A percentile compares a stretch with the other conserved stretches of the same genome.
phyloP scores from a whole-genome alignment of 2,329 filamentous ascomycete species.

The Fusarium continuum region DNA sequence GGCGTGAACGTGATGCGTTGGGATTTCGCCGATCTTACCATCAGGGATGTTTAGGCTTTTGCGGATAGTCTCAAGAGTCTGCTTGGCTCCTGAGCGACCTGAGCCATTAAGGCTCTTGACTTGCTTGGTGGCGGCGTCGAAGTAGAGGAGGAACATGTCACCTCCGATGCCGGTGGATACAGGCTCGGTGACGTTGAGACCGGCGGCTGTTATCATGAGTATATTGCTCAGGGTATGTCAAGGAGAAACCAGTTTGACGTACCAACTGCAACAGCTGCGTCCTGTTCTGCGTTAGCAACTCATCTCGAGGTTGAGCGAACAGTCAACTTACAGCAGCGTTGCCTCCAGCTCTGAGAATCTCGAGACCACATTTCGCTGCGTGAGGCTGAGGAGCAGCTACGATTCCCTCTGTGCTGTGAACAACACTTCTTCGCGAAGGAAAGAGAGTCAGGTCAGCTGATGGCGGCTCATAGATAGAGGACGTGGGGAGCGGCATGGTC shows the following conservation, averaged over 20 bases:
- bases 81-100: slow-evolving; percentile 78
- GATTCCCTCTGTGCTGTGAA: slow-evolving; percentile 92
- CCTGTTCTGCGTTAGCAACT: slow-evolving; percentile 59
- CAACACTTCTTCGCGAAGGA: slow-evolving; percentile 84
- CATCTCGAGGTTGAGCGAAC: not conserved
- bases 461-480: slow-evolving; percentile 57
- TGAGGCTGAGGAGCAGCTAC: slow-evolving; percentile 90
- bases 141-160: slow-evolving; percentile 96
- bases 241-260: slow-evolving; percentile 42
- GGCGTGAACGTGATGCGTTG: slow-evolving; percentile 78
- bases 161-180: slow-evolving; percentile 94
- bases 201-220: slow-evolving; percentile 69
- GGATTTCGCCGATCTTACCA: slow-evolving; percentile 68
- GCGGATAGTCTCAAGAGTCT: slow-evolving; percentile 74
- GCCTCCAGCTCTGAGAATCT: slow-evolving; percentile 84
- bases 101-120: slow-evolving; percentile 92
- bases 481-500: slow-evolving; percentile 58
- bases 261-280: slow-evolving; percentile 95
- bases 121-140: slow-evolving; percentile 81
- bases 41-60: slow-evolving; percentile 72
- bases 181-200: slow-evolving; percentile 92
- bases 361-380: slow-evolving; percentile 86
- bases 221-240: fast-evolving
- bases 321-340: slow-evolving; percentile 82
- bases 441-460: slow-evolving; percentile 69